Evolutionary conservation across 345 rosid genomes (phyloP), one percentile per base, ranked within the genome.

Genomic region (Carallia brachiata): DNA sequence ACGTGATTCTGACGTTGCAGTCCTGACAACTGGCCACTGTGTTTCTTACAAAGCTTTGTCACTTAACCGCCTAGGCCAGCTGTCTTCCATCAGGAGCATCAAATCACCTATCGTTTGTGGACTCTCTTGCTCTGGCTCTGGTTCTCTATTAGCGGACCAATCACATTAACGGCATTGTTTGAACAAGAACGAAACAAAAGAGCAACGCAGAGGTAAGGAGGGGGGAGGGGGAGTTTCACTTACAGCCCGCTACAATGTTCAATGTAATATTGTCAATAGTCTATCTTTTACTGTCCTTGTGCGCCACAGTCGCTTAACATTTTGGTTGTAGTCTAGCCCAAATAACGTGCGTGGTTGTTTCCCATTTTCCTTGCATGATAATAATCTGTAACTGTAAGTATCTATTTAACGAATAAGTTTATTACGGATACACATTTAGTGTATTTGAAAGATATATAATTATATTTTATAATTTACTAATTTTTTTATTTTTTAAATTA

Each of bases 1-100:
- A 90, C 93, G 96, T 90, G 96, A 85, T 80, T 77, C 88, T 79
- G 84, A 82, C 73, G 68, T 78, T 77, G 72, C 81, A 69, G 84
- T 15, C 66, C 23, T 84, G 84, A 76, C 83, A 85, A 76, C 80
- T 58, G 77, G 70, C 76, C 31, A 74, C 76, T 79, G 74, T 66
- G 70, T 23, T 23, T 23, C 23, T 23, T 23, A 23, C 23, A 23
- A 23, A 23, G 23, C 79, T 76, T 84, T 84, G 90, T 85, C 88
- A 73, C 74, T 69, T 76, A 23, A 74, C 74, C 66, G 64, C 73
- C 28, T 70, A 23, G 23, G 23, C 23, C 23, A 70, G 59, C 69
- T 54, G 70, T 63, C 86, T 70, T 8, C 77, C 58, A 59, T 74
- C 65, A 52, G 1, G 16, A 2, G 69, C 34, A 23, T 23, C 23